These are phyloP conservation scores for Cenococcum geophilum DNA, from an alignment of 495 filamentous ascomycete species.

Conservation along the genomic window DNA sequence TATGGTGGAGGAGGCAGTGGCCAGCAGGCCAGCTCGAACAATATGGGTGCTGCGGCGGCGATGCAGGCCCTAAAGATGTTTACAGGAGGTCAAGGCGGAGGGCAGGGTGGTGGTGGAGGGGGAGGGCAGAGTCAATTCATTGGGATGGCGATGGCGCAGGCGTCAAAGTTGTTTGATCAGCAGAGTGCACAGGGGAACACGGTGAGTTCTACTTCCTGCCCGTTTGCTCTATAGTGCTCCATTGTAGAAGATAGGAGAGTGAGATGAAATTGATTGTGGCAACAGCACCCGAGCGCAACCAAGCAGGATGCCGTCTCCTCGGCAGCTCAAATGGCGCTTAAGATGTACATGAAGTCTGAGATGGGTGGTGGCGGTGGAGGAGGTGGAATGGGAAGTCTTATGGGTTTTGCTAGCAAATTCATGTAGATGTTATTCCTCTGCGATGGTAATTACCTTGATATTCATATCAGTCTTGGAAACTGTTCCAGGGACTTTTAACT, in stretches of 20 bases:
- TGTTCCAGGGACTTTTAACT: too few species aligned
- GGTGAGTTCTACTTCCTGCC: constrained; percentile 37
- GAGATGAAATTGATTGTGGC: constrained; percentile 12
- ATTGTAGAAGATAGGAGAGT: background rate
- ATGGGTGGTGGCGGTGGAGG: constrained; percentile 47
- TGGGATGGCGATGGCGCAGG: constrained; percentile 63
- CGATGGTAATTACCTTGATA: too few species aligned
- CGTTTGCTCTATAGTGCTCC: background rate
- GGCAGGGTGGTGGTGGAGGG: constrained; percentile 34
- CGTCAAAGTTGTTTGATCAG: constrained; percentile 60
- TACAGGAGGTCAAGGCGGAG: constrained; percentile 33
- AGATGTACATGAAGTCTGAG: constrained; percentile 61
- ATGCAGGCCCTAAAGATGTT: constrained; percentile 68
- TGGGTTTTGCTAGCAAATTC: constrained; percentile 54
- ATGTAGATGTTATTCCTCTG: constrained; percentile 11
- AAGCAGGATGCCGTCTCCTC: constrained; percentile 57
- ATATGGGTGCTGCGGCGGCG: constrained; percentile 56
- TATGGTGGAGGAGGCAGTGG: constrained; percentile 43
- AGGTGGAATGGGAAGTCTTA: constrained; percentile 42
- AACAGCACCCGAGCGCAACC: constrained; percentile 37
- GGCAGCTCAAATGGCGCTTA: constrained; percentile 60
- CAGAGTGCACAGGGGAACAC: constrained; percentile 47
- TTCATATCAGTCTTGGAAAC: too few species aligned
- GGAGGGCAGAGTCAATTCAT: constrained; percentile 55
- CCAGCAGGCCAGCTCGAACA: constrained; percentile 26